Evolutionary conservation across 176 grass and related monocot species (phyloP).

Genomic region (Bonia amplexicaulis): DNA sequence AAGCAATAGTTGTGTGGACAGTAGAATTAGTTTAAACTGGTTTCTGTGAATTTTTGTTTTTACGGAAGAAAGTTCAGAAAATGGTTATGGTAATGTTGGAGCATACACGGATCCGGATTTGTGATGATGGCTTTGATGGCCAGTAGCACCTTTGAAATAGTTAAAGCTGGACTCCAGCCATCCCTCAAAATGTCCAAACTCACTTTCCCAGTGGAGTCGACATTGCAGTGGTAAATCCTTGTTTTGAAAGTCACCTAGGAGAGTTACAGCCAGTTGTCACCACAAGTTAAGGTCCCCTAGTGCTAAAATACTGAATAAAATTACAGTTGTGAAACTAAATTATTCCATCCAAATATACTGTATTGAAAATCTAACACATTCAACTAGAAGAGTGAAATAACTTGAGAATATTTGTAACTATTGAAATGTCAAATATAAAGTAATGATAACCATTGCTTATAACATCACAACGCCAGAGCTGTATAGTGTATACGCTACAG

Average conservation of each 20-base stretch:
- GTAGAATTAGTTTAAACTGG: neutral
- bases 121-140: constrained; percentile 73
- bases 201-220: constrained; percentile 53
- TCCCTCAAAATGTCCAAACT: constrained; percentile 70
- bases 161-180: constrained; percentile 81
- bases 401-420: constrained; percentile 8
- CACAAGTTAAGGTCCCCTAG: neutral
- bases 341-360: neutral
- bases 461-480: neutral
- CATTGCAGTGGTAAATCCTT: constrained; percentile 85
- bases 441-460: neutral
- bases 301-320: neutral
- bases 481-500: neutral
- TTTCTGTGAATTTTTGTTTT: neutral
- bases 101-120: constrained; percentile 86
- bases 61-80: constrained; percentile 16
- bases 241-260: constrained; percentile 84
- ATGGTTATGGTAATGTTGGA: neutral
- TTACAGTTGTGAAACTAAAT: neutral
- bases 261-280: neutral
- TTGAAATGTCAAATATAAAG: neutral
- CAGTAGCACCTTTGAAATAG: constrained; percentile 84
- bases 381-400: neutral
- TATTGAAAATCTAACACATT: neutral
- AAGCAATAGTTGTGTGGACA: neutral